Evolutionary conservation across 1,139 yeast species (phyloP), one percentile per base, ranked within the genome.

Genomic region (Blastobotrys aristatus): DNA sequence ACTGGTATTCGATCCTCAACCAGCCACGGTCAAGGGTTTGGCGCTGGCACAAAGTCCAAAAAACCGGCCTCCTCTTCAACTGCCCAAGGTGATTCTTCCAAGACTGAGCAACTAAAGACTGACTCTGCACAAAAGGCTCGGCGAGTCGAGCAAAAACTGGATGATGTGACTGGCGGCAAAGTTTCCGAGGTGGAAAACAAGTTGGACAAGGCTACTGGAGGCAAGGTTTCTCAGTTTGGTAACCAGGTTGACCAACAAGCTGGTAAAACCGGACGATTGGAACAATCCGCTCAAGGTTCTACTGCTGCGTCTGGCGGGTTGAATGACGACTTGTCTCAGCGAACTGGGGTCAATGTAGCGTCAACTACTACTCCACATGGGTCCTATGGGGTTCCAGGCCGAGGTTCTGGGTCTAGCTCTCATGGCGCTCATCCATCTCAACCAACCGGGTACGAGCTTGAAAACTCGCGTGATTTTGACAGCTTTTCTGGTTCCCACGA

Each of bases 131-230:
- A 32, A 17, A 2, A 8, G n/a, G 35, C 20, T 3, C 29, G 29
- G 21, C 16, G 11, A n/a, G 37, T 29, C 27, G 20, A 30, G 27
- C n/a, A 21, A 7, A 40, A 24, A 29, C 18, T 40, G 11, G 37
- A 40, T 18, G 30, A 31, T 14, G 5, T 21, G 21, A 40, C 44
- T 32, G 44, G 44, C 20, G 44, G 44, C 18, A 40, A 32, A 17
- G 33, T 27, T 4, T 16, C 34, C 24, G 8, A 21, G 26, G 6
- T 27, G n/a, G 43, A 39, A 21, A 22, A 29, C 21, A 39, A 39
- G 14, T 4, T 40, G 6, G 44, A 40, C 14, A 13, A 40, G 11
- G 37, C 27, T 21, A 31, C 44, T 14, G 44, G 44, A 18, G 44
- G 44, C 11, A 33, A 33, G 27, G 29, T 27, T 11, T 39, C 43